Conservation (phyloP, 108 stramenopile species). For the Pseudonitzschia pungens region DNA sequence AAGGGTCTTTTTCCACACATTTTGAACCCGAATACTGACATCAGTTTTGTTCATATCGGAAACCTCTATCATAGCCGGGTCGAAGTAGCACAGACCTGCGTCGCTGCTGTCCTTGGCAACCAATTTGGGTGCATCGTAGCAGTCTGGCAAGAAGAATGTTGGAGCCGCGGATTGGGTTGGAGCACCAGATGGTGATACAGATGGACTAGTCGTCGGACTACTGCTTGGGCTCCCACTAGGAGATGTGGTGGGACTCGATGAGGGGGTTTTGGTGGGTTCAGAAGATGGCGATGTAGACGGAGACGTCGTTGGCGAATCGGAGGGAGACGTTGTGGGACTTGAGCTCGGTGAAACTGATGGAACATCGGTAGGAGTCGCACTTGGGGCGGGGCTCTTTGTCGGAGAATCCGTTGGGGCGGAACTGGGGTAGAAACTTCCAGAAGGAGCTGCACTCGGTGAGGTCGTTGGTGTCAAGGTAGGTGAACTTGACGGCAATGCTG, state of each 20-base stretch:
- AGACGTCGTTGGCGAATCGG: background rate
- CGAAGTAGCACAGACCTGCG: background rate
- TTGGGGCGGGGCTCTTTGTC: slow-evolving; percentile 4
- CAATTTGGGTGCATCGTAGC: slow-evolving; percentile 4
- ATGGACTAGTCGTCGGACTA: background rate
- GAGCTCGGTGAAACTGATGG: background rate
- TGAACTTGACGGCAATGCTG: background rate
- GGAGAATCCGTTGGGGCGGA: slow-evolving; percentile 13
- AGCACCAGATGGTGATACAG: background rate
- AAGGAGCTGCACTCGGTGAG: background rate
- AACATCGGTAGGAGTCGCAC: background rate
- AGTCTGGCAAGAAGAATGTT: slow-evolving; percentile 3
- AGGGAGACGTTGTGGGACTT: background rate
- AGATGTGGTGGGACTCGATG: background rate
- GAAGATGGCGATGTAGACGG: background rate
- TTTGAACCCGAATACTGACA: slow-evolving; percentile 1
- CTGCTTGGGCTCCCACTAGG: background rate
- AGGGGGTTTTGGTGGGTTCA: background rate
- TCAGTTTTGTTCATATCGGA: background rate
- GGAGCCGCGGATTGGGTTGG: background rate
- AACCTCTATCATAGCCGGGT: background rate
- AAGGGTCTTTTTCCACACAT: background rate
- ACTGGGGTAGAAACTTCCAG: slow-evolving; percentile 12
- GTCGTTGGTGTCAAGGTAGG: slow-evolving; percentile 1
- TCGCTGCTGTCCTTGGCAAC: background rate